These are phyloP conservation scores for Cryptosporidium bovis DNA, from an alignment of 169 alveolate genomes.

Conservation along the genomic window DNA sequence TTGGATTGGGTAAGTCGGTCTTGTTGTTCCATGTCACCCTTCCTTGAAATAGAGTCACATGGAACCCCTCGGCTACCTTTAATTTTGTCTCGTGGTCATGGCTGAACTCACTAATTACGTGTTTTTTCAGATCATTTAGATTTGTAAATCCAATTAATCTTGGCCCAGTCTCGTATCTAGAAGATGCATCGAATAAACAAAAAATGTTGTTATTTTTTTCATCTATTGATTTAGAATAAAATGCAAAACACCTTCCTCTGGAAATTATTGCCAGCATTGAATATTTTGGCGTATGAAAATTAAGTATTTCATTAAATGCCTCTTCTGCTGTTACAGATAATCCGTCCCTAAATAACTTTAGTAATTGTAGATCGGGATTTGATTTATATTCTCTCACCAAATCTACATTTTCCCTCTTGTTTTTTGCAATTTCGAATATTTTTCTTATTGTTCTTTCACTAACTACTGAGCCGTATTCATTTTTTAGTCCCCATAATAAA, in stretches of 20 bases:
- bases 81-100: constrained; percentile 62
- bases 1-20: constrained; percentile 35
- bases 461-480: constrained; percentile 45
- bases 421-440: constrained; percentile 21
- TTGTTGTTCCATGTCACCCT: constrained; percentile 38
- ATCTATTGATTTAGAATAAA: constrained; percentile 41
- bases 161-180: constrained; percentile 64
- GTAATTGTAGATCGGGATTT: constrained; percentile 58
- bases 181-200: constrained; percentile 44
- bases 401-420: constrained; percentile 36
- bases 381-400: constrained; percentile 52
- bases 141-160: constrained; percentile 37
- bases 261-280: constrained; percentile 61
- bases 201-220: background rate
- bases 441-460: constrained; percentile 37
- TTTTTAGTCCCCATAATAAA: constrained; percentile 59
- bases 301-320: constrained; percentile 54
- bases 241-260: constrained; percentile 70
- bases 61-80: constrained; percentile 34
- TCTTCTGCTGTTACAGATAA: constrained; percentile 62
- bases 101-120: constrained; percentile 35
- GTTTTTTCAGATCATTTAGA: constrained; percentile 15
- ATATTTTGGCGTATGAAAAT: constrained; percentile 32
- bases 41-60: constrained; percentile 56
- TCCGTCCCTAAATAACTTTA: constrained; percentile 60